Percentiles rank a stretch among this genome's conserved stretches.
Evolutionary conservation across 495 filamentous ascomycete genomes (phyloP).

Genomic region (Coniosporium apollinis): DNA sequence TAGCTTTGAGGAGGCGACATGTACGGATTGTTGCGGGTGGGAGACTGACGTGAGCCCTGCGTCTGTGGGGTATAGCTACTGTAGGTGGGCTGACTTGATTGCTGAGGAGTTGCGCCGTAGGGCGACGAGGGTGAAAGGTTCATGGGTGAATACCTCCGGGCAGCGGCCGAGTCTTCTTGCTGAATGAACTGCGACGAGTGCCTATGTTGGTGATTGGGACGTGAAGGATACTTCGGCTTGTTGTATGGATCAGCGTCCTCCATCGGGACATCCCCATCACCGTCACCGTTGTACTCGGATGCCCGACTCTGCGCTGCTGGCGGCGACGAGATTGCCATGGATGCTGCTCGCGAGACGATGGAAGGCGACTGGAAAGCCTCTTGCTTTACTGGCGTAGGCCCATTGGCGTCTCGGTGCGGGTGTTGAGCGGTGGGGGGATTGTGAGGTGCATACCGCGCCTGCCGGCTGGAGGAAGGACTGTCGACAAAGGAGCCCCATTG

Average conservation of each 20-base stretch:
- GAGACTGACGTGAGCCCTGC: conserved; percentile 36
- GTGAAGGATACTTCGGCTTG: conserved; percentile 62
- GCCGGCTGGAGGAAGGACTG: not conserved
- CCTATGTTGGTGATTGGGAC: conserved; percentile 45
- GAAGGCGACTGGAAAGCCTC: conserved; percentile 17
- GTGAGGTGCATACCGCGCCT: conserved; percentile 4
- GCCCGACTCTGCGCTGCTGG: conserved; percentile 10
- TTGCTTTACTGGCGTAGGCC: conserved; percentile 10
- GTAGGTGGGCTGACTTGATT: conserved; percentile 31
- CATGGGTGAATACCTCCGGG: conserved; percentile 91
- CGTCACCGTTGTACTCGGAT: conserved; percentile 36
- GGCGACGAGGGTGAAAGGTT: conserved; percentile 52
- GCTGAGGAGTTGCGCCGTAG: conserved; percentile 40
- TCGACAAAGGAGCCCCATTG: conserved; percentile 2
- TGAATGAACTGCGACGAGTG: conserved; percentile 47
- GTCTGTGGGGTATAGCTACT: conserved; percentile 21
- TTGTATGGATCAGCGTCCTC: conserved; percentile 81
- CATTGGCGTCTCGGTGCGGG: conserved; percentile 6
- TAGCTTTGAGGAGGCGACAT: conserved; percentile 46
- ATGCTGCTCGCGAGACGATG: conserved; percentile 17
- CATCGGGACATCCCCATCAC: conserved; percentile 81
- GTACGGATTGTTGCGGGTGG: conserved; percentile 38
- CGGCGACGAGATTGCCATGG: conserved; percentile 19
- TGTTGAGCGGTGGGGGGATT: not conserved
- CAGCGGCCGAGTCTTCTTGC: conserved; percentile 63